Evolutionary conservation across 805 yeast species (phyloP), one percentile per base, ranked within the genome.

Genomic region (Monosporozyma servazzii): DNA sequence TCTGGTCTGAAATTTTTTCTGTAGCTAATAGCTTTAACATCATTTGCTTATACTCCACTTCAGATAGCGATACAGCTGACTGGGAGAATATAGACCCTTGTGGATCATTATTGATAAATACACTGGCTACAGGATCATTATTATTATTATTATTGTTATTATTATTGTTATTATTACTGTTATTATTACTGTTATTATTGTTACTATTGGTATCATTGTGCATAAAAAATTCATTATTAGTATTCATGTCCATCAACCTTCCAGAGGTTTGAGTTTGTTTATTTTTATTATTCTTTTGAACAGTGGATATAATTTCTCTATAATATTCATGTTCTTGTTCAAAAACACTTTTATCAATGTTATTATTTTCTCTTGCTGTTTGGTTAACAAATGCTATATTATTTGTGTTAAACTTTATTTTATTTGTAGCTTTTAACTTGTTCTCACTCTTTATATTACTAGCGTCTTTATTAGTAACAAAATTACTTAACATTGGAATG

Each of bases 21-120:
- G 65, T 61, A 3, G 70, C 62, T n/a, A 67, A 48, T 5, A 62
- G 59, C 44, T 64, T 62, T n/a, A 67, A 50, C 6, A 67, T 53
- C n/a, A 61, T 41, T 10, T 63, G 64, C 50, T 63, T 66, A 47
- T 65, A 67, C 8, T 62, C 63, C 13, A 60, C 59, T 20, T 51
- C 62, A 18, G 27, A 17, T 37, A 37, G 9, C 3, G 43, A 31
- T 17, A 45, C 17, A 37, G 23, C 17, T 20, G 48, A 13, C 9
- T 11, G 17, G 9, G 44, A 21, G 13, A 18, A 41, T 10, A 21
- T 33, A 18, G 25, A n/a, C 17, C 21, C 37, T 30, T 33, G 39
- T 15, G 9, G 1, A 13, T 11, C 29, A 30, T 20, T 20, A 5
- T 30, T 15, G 11, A 20, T 7, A 30, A 30, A 30, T 3, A 18